Base-by-base conservation (phyloP, 2,329 filamentous ascomycete species). In the Ascochyta pisi region DNA sequence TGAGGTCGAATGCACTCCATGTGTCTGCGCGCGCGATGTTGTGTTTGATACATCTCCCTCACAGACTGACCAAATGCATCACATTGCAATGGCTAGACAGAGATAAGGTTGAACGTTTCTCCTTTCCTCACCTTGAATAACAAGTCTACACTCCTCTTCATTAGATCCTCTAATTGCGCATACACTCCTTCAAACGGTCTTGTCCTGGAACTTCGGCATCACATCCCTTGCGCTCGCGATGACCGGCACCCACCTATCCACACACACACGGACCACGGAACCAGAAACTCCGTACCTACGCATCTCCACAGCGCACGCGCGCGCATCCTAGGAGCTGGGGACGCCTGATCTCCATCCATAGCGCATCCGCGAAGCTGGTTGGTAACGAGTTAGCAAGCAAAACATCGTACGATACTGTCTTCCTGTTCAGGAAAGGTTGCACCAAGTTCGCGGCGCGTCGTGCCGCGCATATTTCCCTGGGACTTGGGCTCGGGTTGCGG, bases 371-470 rank as follows among this genome's bases (percentile, higher is more conserved):
- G 22, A 16, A n/a, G 22, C 31, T 34, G 19, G 37, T 35, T 50
- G 13, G 24, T 31, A n/a, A 8, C 19, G 35, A 12, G 4, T 40
- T 37, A 41, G 24, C 16, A 24, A 44, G 39, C 15, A 26, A 7
- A 7, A 26, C 33, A 39, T 34, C 38, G 51, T 55, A 50, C 22
- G 53, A 50, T 35, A 15, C 15, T 22, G 9, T 19, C n/a, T 13
- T 13, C 38, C 27, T 45, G 23, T 34, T 54, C 34, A 34, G 47
- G 40, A 6, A 50, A 41, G 7, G 26, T 48, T 39, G 53, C 42
- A 45, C 47, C 42, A 47, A 19, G 43, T 37, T 31, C 4, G 34
- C 38, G 38, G 53, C 53, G 42, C 47, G 31, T 41, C 41, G 37
- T 47, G 24, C 47, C 47, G 47, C 44, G 27, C 27, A 19, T 23